Evolutionary conservation across 2,329 filamentous ascomycete species (phyloP), one percentile per base, ranked within the genome.

Genomic region (Pleurostoma richardsiae): DNA sequence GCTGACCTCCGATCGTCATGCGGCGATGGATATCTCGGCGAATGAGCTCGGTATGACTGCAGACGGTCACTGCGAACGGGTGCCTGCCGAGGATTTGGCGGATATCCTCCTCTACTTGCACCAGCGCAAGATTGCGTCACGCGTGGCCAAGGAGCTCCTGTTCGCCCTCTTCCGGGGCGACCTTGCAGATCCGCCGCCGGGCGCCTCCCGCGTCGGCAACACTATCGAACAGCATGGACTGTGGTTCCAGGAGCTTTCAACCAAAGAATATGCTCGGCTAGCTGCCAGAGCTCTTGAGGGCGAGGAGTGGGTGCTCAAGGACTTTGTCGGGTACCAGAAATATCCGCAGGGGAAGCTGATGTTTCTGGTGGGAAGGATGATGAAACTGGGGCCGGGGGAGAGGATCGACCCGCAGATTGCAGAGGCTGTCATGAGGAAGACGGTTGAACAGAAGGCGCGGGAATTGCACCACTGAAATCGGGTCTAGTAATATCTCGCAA

Each of bases 291-390:
- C 70, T 0, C 52, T 78, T 5, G 59, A 66, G 28, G 72, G 68
- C 1, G 73, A 81, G 52, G 67, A 73, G 1, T 67, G 69, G 48
- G 63, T 77, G 1, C 50, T 81, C 46, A 57, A 55, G 40, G 69
- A 74, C 53, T 80, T 81, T 50, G 49, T 63, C 36, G 51, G 58
- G 31, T 69, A 68, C 45, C 65, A 66, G 38, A 66, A 65, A 43
- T 78, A 74, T 48, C 79, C 78, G 0, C 69, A 76, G 48, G 79
- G 79, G 1, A 82, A 81, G 62, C 69, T 82, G 41, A 81, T 81
- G 77, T 82, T 73, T 53, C 64, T 82, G 3, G 73, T 82, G 4
- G 79, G 79, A 26, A 78, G 74, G 61, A 77, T 83, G 74, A 74
- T 83, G 65, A 67, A 70, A 4, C 55, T 71, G 2, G 79, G 78